Evolutionary conservation across 306 rosid genomes (phyloP).

Genomic region (Prunus fruticosa): DNA sequence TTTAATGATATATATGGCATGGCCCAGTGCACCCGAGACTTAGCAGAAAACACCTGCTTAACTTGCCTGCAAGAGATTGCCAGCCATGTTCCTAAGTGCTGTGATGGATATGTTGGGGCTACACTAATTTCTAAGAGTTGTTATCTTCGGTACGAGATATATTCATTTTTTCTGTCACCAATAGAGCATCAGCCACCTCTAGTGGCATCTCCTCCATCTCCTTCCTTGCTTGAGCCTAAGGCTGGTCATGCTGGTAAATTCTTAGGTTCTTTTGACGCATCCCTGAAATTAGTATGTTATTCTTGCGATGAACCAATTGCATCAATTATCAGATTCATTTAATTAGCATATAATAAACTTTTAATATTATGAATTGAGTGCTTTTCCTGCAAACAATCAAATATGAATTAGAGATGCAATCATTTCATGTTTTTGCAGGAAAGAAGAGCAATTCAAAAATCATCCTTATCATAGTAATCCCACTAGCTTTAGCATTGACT

Average conservation of each 20-base stretch:
- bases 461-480: conserved; percentile 5
- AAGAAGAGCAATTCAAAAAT: conserved; percentile 12
- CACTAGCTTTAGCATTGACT: conserved; percentile 1
- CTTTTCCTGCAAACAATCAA: not conserved
- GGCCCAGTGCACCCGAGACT: conserved; percentile 27
- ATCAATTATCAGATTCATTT: not conserved
- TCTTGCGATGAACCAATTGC: not conserved
- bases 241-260: not conserved
- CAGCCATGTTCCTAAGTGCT: not conserved
- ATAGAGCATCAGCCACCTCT: not conserved
- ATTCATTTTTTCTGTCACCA: conserved; percentile 8
- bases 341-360: not conserved
- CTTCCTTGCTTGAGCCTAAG: conserved; percentile 4
- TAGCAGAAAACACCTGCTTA: conserved; percentile 18
- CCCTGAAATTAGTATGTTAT: not conserved
- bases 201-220: conserved; percentile 1
- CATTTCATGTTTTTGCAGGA: conserved; percentile 15
- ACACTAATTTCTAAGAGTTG: conserved; percentile 19
- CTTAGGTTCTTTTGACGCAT: not conserved
- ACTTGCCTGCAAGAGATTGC: conserved; percentile 24
- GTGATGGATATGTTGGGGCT: conserved; percentile 11
- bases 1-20: conserved; percentile 8
- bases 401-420: not conserved
- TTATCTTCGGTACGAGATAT: conserved; percentile 24
- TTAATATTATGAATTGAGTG: not conserved